Conservation (phyloP, 768 basidiomycete species). For the Trametes maxima region DNA sequence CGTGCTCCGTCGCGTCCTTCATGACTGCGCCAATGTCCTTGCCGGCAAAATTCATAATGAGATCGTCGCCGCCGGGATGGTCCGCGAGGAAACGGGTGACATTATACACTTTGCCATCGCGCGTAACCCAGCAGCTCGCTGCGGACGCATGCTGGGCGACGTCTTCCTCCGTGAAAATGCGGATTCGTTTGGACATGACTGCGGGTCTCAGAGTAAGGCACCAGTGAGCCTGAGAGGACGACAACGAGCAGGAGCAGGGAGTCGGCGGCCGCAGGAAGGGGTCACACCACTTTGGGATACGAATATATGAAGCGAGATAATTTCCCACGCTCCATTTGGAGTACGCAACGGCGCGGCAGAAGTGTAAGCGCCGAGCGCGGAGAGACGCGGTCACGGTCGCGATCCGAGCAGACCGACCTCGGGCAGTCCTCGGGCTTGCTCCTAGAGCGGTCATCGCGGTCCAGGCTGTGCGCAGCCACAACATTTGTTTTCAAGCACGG, state of each 20-base stretch:
- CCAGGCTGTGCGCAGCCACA: neutral
- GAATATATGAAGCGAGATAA: neutral
- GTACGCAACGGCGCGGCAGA: neutral
- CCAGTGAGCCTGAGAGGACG: neutral
- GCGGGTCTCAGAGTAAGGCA: constrained; percentile 11
- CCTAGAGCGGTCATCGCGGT: neutral
- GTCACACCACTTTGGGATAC: constrained; percentile 11
- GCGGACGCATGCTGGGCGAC: constrained; percentile 61
- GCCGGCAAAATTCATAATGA: constrained; percentile 82
- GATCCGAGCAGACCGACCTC: constrained; percentile 2
- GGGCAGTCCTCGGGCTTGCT: neutral
- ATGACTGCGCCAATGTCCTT: constrained; percentile 80
- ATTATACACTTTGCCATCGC: constrained; percentile 85
- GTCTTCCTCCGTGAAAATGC: constrained; percentile 77
- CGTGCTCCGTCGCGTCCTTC: constrained; percentile 80
- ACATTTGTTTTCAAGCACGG: neutral
- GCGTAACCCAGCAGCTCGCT: constrained; percentile 80
- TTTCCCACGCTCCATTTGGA: constrained; percentile 15
- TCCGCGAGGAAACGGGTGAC: constrained; percentile 82
- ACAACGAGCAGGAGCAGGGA: neutral
- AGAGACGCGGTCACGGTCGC: neutral
- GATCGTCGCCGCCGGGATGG: constrained; percentile 95
- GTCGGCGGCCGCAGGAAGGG: neutral
- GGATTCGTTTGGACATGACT: constrained; percentile 63
- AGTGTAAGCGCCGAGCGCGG: neutral